phyloP scores from a whole-genome alignment of 257 asterid species.

The Nicotiana tabacum region DNA sequence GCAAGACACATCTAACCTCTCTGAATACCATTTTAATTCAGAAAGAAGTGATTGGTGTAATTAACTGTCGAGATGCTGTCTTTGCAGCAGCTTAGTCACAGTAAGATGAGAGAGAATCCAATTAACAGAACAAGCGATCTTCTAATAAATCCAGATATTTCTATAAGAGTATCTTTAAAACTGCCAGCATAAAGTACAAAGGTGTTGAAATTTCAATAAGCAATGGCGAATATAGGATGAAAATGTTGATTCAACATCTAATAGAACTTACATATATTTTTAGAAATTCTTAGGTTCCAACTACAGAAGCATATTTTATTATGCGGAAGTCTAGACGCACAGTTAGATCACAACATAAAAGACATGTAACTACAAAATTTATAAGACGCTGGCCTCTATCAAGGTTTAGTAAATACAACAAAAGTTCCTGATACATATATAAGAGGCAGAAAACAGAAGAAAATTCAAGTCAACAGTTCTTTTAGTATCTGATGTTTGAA shows the following conservation, averaged over 20 bases:
- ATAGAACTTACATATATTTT: background rate
- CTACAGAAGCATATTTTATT: background rate
- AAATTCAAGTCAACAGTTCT: background rate
- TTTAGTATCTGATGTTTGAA: background rate
- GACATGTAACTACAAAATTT: background rate
- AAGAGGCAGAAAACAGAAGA: background rate
- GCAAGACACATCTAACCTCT: background rate
- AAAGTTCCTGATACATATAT: background rate
- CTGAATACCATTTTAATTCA: background rate
- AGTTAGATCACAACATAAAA: background rate
- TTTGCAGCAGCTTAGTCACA: background rate
- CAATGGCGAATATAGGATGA: background rate
- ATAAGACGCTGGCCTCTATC: background rate
- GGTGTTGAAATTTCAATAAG: background rate
- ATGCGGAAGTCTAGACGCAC: background rate
- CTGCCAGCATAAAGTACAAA: background rate
- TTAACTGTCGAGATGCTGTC: background rate
- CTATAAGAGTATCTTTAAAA: background rate
- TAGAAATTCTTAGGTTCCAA: slow-evolving; percentile 6
- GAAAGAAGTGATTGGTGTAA: background rate
- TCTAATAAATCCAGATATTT: background rate
- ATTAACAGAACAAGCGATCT: background rate
- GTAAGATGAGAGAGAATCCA: background rate
- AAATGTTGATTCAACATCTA: background rate
- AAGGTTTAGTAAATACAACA: background rate